A percentile compares a stretch with the other conserved stretches of the same genome.
These are phyloP conservation scores for Solanum piurae DNA, from an alignment of 257 asterid species.

Conservation along the genomic window DNA sequence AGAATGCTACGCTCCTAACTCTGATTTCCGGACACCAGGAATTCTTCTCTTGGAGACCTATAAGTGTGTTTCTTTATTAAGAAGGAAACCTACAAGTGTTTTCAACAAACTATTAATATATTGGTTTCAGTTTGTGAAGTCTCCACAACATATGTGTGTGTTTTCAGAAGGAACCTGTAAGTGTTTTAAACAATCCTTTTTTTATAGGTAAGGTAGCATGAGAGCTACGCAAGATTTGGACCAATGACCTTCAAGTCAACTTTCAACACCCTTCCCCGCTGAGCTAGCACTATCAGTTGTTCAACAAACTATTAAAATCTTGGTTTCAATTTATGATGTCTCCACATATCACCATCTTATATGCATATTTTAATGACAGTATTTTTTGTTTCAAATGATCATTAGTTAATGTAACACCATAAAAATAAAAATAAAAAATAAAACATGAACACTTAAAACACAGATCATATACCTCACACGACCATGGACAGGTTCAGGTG, in stretches of 20 bases:
- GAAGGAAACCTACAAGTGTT: neutral
- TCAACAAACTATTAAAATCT: neutral
- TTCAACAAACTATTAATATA: neutral
- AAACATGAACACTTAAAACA: neutral
- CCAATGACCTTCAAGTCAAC: neutral
- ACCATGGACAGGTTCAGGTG: conserved; percentile 92
- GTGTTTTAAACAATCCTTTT: neutral
- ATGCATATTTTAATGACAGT: neutral
- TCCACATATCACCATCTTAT: neutral
- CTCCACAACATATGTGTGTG: neutral
- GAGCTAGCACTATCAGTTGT: neutral
- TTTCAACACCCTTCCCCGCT: neutral
- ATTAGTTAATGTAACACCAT: neutral
- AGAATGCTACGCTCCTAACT: neutral
- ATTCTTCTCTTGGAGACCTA: neutral
- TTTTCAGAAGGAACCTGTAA: neutral
- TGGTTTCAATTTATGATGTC: neutral
- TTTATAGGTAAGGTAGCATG: neutral
- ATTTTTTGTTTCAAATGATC: neutral
- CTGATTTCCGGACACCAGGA: neutral
- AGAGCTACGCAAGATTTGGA: neutral
- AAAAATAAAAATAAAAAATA: neutral
- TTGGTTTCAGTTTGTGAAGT: neutral
- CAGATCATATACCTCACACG: conserved; percentile 58
- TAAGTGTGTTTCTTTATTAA: neutral